Conservation (phyloP, 805 yeast genomes). For the Wickerhamiella siamensis region DNA sequence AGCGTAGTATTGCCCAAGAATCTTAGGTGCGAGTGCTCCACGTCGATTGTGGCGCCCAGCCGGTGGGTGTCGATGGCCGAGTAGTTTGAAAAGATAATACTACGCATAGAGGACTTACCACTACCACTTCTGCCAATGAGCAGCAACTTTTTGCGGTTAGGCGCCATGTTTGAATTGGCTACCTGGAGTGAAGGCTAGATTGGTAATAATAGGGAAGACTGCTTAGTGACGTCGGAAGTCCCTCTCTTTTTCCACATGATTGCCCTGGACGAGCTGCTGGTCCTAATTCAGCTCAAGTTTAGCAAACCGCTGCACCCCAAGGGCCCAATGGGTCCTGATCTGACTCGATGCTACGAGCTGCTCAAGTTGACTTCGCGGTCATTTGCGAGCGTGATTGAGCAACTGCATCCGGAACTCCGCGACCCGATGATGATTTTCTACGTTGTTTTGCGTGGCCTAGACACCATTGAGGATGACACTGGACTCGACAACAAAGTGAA, state of each 20-base stretch:
- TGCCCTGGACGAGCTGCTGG: constrained; percentile 8
- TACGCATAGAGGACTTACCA: constrained; percentile 95
- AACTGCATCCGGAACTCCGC: constrained; percentile 79
- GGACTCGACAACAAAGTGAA: constrained; percentile 57
- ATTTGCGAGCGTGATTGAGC: constrained; percentile 85
- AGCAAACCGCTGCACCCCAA: constrained; percentile 8
- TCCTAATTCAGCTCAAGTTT: constrained; percentile 13
- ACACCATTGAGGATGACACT: constrained; percentile 95
- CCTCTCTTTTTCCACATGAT: neutral
- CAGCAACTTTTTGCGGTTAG: constrained; percentile 40
- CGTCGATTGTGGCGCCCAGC: constrained; percentile 93
- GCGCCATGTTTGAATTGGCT: too few relatives aligned
- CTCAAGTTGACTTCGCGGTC: constrained; percentile 69
- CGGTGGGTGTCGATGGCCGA: constrained; percentile 94
- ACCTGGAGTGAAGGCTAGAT: too few relatives aligned
- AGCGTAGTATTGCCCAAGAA: constrained; percentile 91
- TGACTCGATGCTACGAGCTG: constrained; percentile 52
- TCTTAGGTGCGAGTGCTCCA: constrained; percentile 90
- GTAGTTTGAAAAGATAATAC: constrained; percentile 85
- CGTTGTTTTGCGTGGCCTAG: constrained; percentile 75
- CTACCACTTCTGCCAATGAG: constrained; percentile 90
- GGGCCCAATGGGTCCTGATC: constrained; percentile 17
- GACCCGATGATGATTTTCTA: constrained; percentile 71
- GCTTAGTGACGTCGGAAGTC: too few relatives aligned
- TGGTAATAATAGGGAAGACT: too few relatives aligned